phyloP scores from a whole-genome alignment of 495 filamentous ascomycete genomes.

The Penicillium goetzii region DNA sequence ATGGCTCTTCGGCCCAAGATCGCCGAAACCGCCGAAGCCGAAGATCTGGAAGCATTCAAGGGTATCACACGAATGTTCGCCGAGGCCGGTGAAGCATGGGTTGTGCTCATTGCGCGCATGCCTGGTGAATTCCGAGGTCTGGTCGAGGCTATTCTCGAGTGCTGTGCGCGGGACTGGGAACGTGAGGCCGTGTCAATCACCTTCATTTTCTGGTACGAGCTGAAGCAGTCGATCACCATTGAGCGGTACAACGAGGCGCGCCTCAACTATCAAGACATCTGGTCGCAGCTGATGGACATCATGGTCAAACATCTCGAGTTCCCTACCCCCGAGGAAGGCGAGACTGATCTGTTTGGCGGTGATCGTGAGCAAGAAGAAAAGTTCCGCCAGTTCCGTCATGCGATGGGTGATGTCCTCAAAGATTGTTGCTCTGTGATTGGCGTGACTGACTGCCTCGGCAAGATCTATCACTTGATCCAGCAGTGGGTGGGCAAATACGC shows the following conservation, averaged over 20 bases:
- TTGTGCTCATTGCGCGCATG: slow-evolving; percentile 81
- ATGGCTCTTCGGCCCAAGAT: slow-evolving; percentile 81
- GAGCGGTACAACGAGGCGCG: slow-evolving; percentile 87
- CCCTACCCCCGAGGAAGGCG: slow-evolving; percentile 75
- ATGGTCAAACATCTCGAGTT: slow-evolving; percentile 92
- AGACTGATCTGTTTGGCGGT: slow-evolving; percentile 88
- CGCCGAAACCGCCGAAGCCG: slow-evolving; percentile 68
- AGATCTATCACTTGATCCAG: slow-evolving; percentile 82
- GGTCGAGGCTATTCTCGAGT: slow-evolving; percentile 89
- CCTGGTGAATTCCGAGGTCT: slow-evolving; percentile 80
- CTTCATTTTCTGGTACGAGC: slow-evolving; percentile 97
- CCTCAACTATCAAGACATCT: slow-evolving; percentile 73
- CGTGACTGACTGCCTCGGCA: slow-evolving; percentile 83
- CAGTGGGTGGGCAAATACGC: slow-evolving; percentile 84
- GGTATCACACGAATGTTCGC: slow-evolving; percentile 87
- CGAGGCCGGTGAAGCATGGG: slow-evolving; percentile 94
- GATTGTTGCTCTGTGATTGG: slow-evolving; percentile 97
- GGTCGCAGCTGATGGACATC: slow-evolving; percentile 85
- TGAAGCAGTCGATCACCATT: slow-evolving; percentile 92
- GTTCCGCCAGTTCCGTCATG: slow-evolving; percentile 93
- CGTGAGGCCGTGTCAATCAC: slow-evolving; percentile 88
- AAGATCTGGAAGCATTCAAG: slow-evolving; percentile 86
- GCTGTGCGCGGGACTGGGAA: slow-evolving; percentile 82
- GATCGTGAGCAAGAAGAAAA: slow-evolving; percentile 96
- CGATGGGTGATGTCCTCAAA: slow-evolving; percentile 98